phyloP scores from a whole-genome alignment of 176 grass and related monocot genomes.

The Phyllostachys edulis region DNA sequence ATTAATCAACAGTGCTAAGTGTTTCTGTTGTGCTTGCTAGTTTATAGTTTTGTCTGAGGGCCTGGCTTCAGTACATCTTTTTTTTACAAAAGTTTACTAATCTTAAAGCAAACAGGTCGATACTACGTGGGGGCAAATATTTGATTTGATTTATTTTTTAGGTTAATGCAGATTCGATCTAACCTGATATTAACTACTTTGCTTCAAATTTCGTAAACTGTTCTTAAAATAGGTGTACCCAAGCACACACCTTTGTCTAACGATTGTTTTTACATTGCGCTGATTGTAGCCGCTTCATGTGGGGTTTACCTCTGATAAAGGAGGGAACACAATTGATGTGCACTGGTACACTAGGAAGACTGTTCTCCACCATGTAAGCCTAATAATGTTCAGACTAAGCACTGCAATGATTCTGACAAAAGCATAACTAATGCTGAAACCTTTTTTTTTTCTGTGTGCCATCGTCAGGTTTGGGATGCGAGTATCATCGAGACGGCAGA shows the following conservation, averaged over 20 bases:
- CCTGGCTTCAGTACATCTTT: too few species aligned
- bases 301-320: constrained; percentile 58
- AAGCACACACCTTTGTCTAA: neutral
- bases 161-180: too few species aligned
- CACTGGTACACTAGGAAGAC: constrained; percentile 66
- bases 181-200: too few species aligned
- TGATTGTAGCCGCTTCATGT: constrained; percentile 61
- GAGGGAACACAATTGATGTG: constrained; percentile 65
- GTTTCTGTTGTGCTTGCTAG: neutral
- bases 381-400: neutral
- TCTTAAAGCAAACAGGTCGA: too few species aligned
- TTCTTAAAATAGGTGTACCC: too few species aligned
- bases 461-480: constrained; percentile 44
- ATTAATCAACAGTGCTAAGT: neutral
- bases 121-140: too few species aligned
- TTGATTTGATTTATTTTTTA: too few species aligned
- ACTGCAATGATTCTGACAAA: neutral
- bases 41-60: too few species aligned
- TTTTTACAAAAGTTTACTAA: too few species aligned
- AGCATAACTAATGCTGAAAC: neutral
- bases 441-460: neutral
- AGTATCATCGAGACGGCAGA: constrained; percentile 40
- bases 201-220: too few species aligned
- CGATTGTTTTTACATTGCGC: neutral
- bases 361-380: constrained; percentile 59